These are phyloP conservation scores for Chlamydomonas sp. DNA, from an alignment of 139 green algal genomes.

Conservation along the genomic window DNA sequence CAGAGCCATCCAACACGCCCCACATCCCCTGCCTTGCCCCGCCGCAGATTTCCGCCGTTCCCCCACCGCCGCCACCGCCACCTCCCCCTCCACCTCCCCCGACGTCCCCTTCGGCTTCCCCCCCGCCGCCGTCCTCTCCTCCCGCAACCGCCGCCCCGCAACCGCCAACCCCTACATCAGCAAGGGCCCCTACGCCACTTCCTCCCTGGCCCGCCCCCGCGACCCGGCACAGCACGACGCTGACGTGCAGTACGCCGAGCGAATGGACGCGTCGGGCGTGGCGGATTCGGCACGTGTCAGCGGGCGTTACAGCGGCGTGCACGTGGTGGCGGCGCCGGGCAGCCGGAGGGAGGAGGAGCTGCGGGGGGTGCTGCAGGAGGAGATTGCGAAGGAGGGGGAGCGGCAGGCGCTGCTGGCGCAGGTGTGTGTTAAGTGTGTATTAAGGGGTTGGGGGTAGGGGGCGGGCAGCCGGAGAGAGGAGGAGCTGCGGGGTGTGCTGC, in stretches of 20 bases:
- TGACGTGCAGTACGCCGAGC: too few species aligned
- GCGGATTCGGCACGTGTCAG: slow-evolving; percentile 2
- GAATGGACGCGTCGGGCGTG: not conserved
- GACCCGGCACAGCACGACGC: not conserved
- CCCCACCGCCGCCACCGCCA: not conserved
- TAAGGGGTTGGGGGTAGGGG: not conserved
- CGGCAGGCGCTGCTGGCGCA: slow-evolving; percentile 24
- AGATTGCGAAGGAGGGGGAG: slow-evolving; percentile 55
- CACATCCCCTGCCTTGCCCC: too few species aligned
- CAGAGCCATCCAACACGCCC: too few species aligned
- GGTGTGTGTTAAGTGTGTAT: too few species aligned
- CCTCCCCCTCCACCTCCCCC: not conserved
- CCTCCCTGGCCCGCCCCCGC: too few species aligned
- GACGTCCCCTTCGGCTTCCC: not conserved
- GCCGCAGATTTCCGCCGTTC: not conserved
- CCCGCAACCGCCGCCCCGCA: not conserved
- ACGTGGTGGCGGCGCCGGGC: slow-evolving; percentile 23
- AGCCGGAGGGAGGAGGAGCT: slow-evolving; percentile 54
- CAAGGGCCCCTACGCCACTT: too few species aligned
- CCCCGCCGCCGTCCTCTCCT: not conserved
- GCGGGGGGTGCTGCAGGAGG: slow-evolving; percentile 49
- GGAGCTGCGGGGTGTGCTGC: slow-evolving; percentile 48
- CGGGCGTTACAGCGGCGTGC: slow-evolving; percentile 19
- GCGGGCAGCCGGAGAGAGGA: slow-evolving; percentile 45
- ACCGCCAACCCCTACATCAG: too few species aligned